These are phyloP conservation scores for Cercospora nicotianae DNA, from an alignment of 2,329 filamentous ascomycete species.

Conservation along the genomic window DNA sequence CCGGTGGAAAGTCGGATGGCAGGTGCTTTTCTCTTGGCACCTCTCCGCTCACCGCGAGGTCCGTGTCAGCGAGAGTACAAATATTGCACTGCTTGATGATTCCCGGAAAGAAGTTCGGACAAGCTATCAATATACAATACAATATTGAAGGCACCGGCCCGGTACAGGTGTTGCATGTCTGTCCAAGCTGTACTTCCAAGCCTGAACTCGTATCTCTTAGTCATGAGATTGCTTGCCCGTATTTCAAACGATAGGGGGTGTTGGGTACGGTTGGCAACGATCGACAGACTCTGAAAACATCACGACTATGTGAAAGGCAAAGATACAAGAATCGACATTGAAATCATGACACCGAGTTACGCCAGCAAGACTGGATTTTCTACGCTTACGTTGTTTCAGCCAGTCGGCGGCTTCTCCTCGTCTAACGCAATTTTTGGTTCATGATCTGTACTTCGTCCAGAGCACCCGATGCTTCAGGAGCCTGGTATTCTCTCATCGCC, in stretches of 20 bases:
- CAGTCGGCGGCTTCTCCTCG: constrained; percentile 16
- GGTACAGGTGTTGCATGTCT: neutral
- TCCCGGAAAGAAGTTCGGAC: neutral
- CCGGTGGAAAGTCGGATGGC: constrained; percentile 9
- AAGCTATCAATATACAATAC: neutral
- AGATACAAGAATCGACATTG: neutral
- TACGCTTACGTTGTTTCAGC: constrained; percentile 23
- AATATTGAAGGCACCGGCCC: neutral
- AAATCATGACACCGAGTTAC: constrained; percentile 18
- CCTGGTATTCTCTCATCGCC: neutral
- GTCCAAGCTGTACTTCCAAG: neutral
- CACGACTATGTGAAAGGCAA: neutral
- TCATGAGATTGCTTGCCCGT: constrained; percentile 14
- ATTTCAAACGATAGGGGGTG: constrained; percentile 2
- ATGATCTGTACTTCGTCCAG: constrained; percentile 4
- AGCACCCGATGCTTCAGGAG: neutral
- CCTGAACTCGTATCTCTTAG: constrained; percentile 2
- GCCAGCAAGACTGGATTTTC: constrained; percentile 22
- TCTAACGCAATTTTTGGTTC: constrained; percentile 16
- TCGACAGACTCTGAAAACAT: neutral
- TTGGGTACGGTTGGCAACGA: neutral
- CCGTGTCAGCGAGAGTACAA: neutral
- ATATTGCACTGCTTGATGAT: neutral
- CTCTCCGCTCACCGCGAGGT: neutral
- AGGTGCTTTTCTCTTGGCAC: constrained; percentile 13